Evolutionary conservation across 805 yeast genomes (phyloP).

Genomic region (Starmerella apis): DNA sequence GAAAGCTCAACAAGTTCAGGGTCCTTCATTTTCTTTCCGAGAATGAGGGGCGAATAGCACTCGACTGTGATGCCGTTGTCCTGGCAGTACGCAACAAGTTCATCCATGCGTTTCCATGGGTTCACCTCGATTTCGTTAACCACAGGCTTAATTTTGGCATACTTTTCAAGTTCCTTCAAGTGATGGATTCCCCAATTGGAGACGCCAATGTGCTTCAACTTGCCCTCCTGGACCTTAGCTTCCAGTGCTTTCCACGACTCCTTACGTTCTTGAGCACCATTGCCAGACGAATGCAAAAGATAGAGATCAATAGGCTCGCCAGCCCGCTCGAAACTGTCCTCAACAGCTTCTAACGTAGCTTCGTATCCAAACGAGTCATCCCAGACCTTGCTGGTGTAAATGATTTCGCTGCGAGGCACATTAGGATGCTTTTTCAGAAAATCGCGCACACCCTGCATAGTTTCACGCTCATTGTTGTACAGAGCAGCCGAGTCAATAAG

Average conservation of each 20-base stretch:
- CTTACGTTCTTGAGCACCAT: constrained; percentile 31
- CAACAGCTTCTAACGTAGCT: constrained; percentile 49
- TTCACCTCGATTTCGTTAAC: constrained; percentile 76
- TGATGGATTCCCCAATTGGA: constrained; percentile 53
- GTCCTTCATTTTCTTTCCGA: constrained; percentile 44
- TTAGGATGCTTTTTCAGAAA: constrained; percentile 42
- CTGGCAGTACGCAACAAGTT: constrained; percentile 51
- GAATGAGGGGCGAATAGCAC: constrained; percentile 72
- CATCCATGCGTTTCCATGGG: constrained; percentile 66
- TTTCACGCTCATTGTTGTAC: constrained; percentile 57
- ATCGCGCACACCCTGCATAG: constrained; percentile 46
- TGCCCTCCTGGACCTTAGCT: constrained; percentile 44
- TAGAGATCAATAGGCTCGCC: constrained; percentile 61
- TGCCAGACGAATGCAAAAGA: constrained; percentile 40
- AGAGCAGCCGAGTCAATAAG: constrained; percentile 62
- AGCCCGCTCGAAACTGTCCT: constrained; percentile 44
- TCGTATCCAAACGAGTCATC: constrained; percentile 51
- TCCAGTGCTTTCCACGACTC: constrained; percentile 49
- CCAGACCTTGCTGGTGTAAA: constrained; percentile 66
- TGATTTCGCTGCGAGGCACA: constrained; percentile 43
- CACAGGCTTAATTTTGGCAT: constrained; percentile 39
- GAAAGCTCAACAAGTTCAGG: constrained; percentile 32
- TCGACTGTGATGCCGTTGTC: constrained; percentile 49
- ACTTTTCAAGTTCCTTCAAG: constrained; percentile 43
- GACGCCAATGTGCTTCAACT: constrained; percentile 48